These are phyloP conservation scores for Sugiyamaella qingdaonensis DNA, from an alignment of 805 yeast genomes.

Conservation along the genomic window DNA sequence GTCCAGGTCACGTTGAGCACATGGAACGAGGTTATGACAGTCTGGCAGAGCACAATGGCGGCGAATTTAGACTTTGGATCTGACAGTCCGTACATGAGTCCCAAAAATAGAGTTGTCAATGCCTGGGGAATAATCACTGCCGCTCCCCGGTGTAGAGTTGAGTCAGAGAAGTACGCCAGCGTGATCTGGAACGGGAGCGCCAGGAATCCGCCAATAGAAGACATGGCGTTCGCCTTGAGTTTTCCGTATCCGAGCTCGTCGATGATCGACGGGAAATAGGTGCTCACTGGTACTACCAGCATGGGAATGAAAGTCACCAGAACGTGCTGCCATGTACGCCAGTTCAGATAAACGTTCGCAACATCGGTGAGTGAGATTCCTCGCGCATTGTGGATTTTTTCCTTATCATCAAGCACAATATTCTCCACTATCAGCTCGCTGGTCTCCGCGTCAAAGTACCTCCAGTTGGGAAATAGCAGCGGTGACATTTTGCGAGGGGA, in stretches of 20 bases:
- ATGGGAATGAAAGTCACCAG: slow-evolving; percentile 50
- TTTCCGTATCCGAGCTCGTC: slow-evolving; percentile 56
- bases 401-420: slow-evolving; percentile 11
- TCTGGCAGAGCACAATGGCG: slow-evolving; percentile 11
- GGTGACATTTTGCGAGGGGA: slow-evolving; percentile 35
- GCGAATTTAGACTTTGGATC: slow-evolving; percentile 12
- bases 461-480: slow-evolving; percentile 9
- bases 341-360: slow-evolving; percentile 46
- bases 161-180: slow-evolving; percentile 12
- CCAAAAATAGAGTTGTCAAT: slow-evolving; percentile 8
- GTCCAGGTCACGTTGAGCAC: slow-evolving; percentile 15
- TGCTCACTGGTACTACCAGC: slow-evolving; percentile 55
- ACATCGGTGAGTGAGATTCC: slow-evolving; percentile 42
- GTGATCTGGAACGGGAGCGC: slow-evolving; percentile 15
- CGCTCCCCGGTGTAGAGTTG: slow-evolving; percentile 6
- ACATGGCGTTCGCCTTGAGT: slow-evolving; percentile 61
- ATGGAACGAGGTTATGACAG: slow-evolving; percentile 10
- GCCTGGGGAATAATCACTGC: slow-evolving; percentile 14
- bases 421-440: slow-evolving; percentile 1
- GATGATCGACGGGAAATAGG: slow-evolving; percentile 58
- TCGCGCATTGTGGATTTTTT: slow-evolving; percentile 40
- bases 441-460: slow-evolving; percentile 4
- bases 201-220: slow-evolving; percentile 18
- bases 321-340: slow-evolving; percentile 48
- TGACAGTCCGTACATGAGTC: slow-evolving; percentile 6